A percentile compares a stretch with the other conserved stretches of the same genome.
These are phyloP conservation scores for Lasiosphaeria ovina DNA, from an alignment of 495 filamentous ascomycete species.

Conservation along the genomic window DNA sequence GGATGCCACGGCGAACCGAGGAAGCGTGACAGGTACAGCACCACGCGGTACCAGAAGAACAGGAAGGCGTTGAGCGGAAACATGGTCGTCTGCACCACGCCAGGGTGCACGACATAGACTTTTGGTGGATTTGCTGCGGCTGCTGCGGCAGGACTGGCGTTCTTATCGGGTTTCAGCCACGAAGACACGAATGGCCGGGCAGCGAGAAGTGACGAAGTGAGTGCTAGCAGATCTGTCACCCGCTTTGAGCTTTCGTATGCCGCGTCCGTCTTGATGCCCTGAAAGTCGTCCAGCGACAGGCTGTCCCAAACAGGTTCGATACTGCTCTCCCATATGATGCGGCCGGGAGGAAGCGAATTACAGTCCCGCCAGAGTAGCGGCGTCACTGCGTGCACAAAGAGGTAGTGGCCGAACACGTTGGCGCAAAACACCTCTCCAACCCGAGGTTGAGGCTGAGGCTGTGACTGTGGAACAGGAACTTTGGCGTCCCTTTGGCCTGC, in stretches of 20 bases:
- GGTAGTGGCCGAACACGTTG: slow-evolving; percentile 94
- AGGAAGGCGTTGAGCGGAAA: slow-evolving; percentile 67
- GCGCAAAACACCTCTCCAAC: slow-evolving; percentile 78
- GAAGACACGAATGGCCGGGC: slow-evolving; percentile 53
- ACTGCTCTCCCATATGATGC: slow-evolving; percentile 83
- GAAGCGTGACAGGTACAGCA: slow-evolving; percentile 72
- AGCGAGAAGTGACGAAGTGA: slow-evolving; percentile 69
- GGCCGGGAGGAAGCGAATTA: slow-evolving; percentile 39
- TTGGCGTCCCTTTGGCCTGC: neutral
- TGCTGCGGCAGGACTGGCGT: neutral
- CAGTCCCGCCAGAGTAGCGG: slow-evolving; percentile 62
- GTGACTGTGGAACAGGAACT: slow-evolving; percentile 1
- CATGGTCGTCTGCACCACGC: slow-evolving; percentile 78
- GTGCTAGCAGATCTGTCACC: slow-evolving; percentile 74
- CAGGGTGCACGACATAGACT: slow-evolving; percentile 80
- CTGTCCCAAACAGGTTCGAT: slow-evolving; percentile 61
- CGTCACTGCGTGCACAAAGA: slow-evolving; percentile 76
- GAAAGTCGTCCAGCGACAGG: slow-evolving; percentile 69
- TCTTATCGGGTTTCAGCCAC: slow-evolving; percentile 30
- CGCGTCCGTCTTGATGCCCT: slow-evolving; percentile 57
- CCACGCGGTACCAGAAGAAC: slow-evolving; percentile 51
- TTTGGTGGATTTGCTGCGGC: slow-evolving; percentile 40
- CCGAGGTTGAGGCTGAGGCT: neutral
- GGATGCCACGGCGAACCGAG: slow-evolving; percentile 87
- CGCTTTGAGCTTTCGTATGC: slow-evolving; percentile 87